Evolutionary conservation across 768 basidiomycete genomes (phyloP).

Genomic region (Amanita thiersii): DNA sequence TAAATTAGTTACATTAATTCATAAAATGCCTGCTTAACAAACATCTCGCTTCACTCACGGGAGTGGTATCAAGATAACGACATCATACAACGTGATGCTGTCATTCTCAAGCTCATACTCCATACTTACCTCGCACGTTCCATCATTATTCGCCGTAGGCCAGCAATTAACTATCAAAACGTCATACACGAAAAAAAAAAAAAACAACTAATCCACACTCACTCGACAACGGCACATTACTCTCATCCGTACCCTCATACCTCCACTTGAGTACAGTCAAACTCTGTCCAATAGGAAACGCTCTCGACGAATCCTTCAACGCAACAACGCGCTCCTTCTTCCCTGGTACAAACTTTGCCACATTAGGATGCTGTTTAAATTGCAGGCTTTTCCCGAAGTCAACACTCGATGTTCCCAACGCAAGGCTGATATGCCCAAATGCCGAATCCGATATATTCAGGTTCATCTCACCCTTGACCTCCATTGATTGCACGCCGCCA

Average conservation of each 20-base stretch:
- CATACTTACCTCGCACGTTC: conserved; percentile 91
- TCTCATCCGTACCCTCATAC: conserved; percentile 86
- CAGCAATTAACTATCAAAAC: conserved; percentile 81
- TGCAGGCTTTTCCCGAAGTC: conserved; percentile 66
- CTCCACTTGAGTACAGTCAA: conserved; percentile 91
- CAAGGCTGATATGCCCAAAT: conserved; percentile 63
- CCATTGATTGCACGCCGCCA: conserved; percentile 84
- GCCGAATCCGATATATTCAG: conserved; percentile 74
- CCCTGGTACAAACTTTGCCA: conserved; percentile 74
- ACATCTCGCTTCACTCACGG: conserved; percentile 64
- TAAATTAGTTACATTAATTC: no score
- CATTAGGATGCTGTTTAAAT: conserved; percentile 96
- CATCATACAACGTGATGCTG: conserved; percentile 71
- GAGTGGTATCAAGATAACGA: conserved; percentile 86
- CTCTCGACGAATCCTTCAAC: conserved; percentile 73
- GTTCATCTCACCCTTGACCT: conserved; percentile 93
- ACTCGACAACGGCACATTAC: conserved; percentile 87
- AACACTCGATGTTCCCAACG: conserved; percentile 45
- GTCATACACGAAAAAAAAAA: conserved; percentile 1
- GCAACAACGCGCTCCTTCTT: conserved; percentile 56
- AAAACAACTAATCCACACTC: conserved; percentile 21
- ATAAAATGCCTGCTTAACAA: no score
- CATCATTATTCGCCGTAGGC: conserved; percentile 89
- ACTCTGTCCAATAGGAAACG: conserved; percentile 84
- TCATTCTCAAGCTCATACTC: conserved; percentile 95